Evolutionary conservation across 2,329 filamentous ascomycete genomes (phyloP).

Genomic region (Colletotrichum shisoi): DNA sequence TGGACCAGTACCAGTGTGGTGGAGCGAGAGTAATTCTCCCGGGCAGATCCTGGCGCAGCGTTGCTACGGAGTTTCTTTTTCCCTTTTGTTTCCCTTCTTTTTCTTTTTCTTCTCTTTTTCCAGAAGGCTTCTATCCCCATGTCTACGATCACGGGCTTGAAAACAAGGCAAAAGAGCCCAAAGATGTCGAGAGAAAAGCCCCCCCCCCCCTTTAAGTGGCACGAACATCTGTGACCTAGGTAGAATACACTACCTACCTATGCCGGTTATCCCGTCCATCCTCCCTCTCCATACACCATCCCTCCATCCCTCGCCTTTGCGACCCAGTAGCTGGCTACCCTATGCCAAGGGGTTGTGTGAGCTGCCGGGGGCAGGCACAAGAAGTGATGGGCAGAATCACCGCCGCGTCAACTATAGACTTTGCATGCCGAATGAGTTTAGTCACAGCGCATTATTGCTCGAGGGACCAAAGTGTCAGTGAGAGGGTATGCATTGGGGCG

Average conservation of each 20-base stretch:
- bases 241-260: not conserved
- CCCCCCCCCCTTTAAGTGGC: not conserved
- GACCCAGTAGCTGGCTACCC: not conserved
- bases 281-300: not conserved
- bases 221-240: constrained; percentile 15
- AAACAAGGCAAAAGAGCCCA: not conserved
- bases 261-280: not conserved
- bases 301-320: not conserved
- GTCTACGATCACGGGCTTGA: not conserved
- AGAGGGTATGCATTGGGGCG: not conserved
- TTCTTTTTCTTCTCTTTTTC: constrained; percentile 4
- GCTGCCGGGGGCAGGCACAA: not conserved
- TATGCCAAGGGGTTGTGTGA: not conserved
- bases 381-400: not conserved
- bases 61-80: not conserved
- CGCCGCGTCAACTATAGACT: not conserved
- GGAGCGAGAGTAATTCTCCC: not conserved
- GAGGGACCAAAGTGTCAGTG: not conserved
- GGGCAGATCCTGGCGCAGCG: not conserved
- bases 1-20: not conserved
- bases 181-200: not conserved
- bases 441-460: not conserved
- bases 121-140: constrained; percentile 25
- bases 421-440: not conserved
- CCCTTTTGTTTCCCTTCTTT: too few relatives aligned